These are phyloP conservation scores for Suillus sp. DNA, from an alignment of 768 basidiomycete species.

Conservation along the genomic window DNA sequence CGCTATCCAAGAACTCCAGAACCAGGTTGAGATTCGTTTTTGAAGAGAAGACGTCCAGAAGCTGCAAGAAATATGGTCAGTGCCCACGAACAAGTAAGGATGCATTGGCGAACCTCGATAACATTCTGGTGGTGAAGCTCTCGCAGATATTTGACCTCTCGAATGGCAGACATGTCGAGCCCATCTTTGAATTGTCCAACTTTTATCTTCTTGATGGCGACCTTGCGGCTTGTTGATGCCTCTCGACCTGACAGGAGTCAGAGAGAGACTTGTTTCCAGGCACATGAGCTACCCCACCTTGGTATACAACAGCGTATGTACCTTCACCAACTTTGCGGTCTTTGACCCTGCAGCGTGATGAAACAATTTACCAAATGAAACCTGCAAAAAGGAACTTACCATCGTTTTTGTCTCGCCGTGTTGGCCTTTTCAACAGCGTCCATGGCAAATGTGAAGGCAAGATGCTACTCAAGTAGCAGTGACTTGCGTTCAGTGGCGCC, in stretches of 20 bases:
- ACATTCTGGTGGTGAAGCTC: constrained; percentile 94
- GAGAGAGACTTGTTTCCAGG: constrained; percentile 16
- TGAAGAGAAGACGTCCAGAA: constrained; percentile 95
- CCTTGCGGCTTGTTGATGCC: constrained; percentile 71
- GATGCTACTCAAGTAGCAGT: not conserved
- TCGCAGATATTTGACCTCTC: constrained; percentile 96
- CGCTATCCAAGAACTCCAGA: constrained; percentile 93
- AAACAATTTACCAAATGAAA: constrained; percentile 10
- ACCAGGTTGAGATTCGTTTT: constrained; percentile 97
- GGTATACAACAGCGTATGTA: constrained; percentile 94
- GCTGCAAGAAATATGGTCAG: constrained; percentile 45
- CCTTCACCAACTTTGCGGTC: constrained; percentile 88
- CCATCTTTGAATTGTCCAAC: constrained; percentile 97
- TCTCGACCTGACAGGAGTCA: constrained; percentile 58
- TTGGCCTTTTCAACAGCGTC: constrained; percentile 85
- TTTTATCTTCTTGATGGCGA: constrained; percentile 99
- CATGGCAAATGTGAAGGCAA: constrained; percentile 45
- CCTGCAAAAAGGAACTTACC: constrained; percentile 40
- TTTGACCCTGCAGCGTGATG: constrained; percentile 57
- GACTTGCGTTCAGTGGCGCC: not conserved
- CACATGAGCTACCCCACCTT: constrained; percentile 53
- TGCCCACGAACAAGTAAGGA: not conserved
- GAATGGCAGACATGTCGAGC: constrained; percentile 97
- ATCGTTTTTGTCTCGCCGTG: constrained; percentile 66
- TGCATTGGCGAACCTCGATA: constrained; percentile 66